Base-by-base conservation (phyloP, 768 basidiomycete genomes). In the Auriscalpium vulgare region DNA sequence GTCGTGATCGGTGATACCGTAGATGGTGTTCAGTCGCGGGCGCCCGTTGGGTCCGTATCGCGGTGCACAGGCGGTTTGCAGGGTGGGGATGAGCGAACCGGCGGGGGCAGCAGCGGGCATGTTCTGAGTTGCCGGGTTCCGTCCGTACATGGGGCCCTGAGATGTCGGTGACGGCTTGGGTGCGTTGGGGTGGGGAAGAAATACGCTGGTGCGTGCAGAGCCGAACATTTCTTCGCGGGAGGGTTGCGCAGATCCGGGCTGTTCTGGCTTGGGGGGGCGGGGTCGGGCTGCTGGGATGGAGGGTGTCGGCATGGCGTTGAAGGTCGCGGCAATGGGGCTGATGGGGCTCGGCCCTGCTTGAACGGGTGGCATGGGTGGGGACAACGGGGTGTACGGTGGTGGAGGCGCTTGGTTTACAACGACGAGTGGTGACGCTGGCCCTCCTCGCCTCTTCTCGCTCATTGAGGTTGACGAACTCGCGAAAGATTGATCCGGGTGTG, bases 131-230 rank as follows among this genome's bases (percentile, higher is more conserved):
- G 58, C 55, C 11, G 48, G 55, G 51, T 59, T 47, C 50, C 77
- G 76, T 50, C 80, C 78, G 65, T 82, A 86, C 81, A 85, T 80
- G 3, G 83, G 84, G 0, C 83, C 83, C 2, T 70, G 67, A n/a
- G 74, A 71, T n/a, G 68, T 57, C 11, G 63, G 29, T 36, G 68
- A 58, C 8, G 75, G 67, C 54, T 78, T 81, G 8, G 80, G 80
- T 4, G 80, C 81, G 65, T 78, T 77, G 1, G 80, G 80, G 60
- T 82, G 80, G 0, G 80, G 80, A 38, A 77, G 69, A 58, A 82
- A 82, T 19, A 80, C 60, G 50, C 75, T 76, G 17, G 71, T 68
- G 21, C 77, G 64, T 10, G 58, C 62, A 37, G 56, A 35, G 52
- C 50, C 54, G 47, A 54, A 19, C 21, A 45, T 29, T 23, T 62